A percentile compares a stretch with the other conserved stretches of the same genome.
phyloP scores from a whole-genome alignment of 768 basidiomycete species.

The Mycena galericulata region DNA sequence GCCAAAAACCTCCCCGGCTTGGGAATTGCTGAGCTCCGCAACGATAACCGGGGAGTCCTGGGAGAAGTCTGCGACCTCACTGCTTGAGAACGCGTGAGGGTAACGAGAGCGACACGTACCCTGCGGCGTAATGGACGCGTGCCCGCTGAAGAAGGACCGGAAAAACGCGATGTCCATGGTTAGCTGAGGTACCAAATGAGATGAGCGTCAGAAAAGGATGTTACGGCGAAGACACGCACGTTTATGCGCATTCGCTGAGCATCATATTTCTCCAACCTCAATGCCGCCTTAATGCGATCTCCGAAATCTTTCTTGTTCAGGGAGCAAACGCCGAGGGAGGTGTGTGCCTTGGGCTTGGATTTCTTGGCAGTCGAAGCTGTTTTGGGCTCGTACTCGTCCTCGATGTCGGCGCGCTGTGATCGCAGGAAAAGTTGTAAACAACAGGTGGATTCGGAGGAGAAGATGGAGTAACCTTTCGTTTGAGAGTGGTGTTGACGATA shows the following conservation, averaged over 20 bases:
- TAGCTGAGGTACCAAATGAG: not conserved
- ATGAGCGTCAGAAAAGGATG: not conserved
- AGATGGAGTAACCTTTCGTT: too few relatives aligned
- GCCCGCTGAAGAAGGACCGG: constrained; percentile 31
- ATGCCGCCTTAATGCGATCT: constrained; percentile 24
- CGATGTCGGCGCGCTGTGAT: constrained; percentile 11
- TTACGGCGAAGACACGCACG: not conserved
- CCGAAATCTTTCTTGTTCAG: constrained; percentile 33
- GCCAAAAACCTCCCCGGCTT: constrained; percentile 31
- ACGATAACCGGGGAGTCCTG: constrained; percentile 13
- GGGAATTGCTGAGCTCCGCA: constrained; percentile 28
- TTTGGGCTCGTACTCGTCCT: constrained; percentile 18
- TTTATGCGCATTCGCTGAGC: constrained; percentile 34
- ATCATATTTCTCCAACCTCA: constrained; percentile 34
- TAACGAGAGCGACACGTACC: not conserved
- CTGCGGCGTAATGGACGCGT: constrained; percentile 24
- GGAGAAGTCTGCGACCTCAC: constrained; percentile 7
- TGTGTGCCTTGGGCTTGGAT: constrained; percentile 11
- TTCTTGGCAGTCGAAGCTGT: constrained; percentile 15
- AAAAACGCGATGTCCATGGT: constrained; percentile 34
- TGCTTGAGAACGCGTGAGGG: not conserved
- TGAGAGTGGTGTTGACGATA: too few relatives aligned
- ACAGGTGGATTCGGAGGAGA: too few relatives aligned
- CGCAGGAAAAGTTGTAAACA: too few relatives aligned
- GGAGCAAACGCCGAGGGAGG: constrained; percentile 18